These are phyloP conservation scores for Fraxinus velutina DNA, from an alignment of 305 asterid species.

Conservation along the genomic window DNA sequence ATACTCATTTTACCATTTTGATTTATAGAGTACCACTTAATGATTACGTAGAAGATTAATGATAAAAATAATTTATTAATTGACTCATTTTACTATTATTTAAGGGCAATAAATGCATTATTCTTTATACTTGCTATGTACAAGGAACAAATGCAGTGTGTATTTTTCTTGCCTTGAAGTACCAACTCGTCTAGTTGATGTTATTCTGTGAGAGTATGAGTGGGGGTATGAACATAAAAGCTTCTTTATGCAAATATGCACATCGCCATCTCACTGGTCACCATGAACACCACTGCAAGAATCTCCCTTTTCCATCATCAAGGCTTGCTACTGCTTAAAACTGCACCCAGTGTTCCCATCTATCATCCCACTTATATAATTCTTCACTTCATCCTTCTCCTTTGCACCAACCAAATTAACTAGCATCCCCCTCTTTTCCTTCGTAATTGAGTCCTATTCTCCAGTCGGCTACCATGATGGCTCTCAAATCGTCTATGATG, in stretches of 20 bases:
- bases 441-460: slow-evolving; percentile 20
- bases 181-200: neutral
- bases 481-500: neutral
- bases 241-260: slow-evolving; percentile 53
- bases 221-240: slow-evolving; percentile 54
- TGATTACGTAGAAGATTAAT: too few relatives aligned
- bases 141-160: neutral
- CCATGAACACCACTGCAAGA: slow-evolving; percentile 30
- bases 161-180: neutral
- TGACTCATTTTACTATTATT: too few relatives aligned
- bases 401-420: neutral
- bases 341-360: slow-evolving; percentile 40
- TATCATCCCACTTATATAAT: slow-evolving; percentile 50
- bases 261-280: slow-evolving; percentile 20
- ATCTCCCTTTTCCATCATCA: slow-evolving; percentile 40
- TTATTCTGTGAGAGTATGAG: slow-evolving; percentile 56
- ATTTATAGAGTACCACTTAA: too few relatives aligned
- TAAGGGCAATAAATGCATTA: neutral
- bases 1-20: too few relatives aligned
- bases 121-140: neutral
- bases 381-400: slow-evolving; percentile 26
- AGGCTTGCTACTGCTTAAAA: slow-evolving; percentile 15
- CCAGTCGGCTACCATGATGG: neutral
- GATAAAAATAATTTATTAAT: too few relatives aligned
- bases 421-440: slow-evolving; percentile 10